These are phyloP conservation scores for Crithidia brevicula DNA, from an alignment of 208 protist species.

Conservation along the genomic window DNA sequence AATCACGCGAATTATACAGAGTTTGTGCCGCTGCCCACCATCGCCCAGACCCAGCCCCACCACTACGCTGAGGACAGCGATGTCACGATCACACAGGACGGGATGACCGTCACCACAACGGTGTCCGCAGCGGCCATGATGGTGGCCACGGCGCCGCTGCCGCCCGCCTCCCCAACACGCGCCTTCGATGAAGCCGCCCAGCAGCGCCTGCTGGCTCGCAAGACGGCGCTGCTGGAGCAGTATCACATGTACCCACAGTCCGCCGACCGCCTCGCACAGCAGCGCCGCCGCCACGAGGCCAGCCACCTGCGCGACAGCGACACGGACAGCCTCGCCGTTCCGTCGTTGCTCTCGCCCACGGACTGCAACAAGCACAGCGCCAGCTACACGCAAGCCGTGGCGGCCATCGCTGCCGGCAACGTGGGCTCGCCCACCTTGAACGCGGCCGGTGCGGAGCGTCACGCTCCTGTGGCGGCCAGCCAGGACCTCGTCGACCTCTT, in stretches of 20 bases:
- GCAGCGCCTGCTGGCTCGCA: conserved; percentile 18
- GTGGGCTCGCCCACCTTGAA: neutral
- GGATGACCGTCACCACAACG: conserved; percentile 8
- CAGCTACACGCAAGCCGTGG: conserved; percentile 4
- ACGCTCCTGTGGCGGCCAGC: conserved; percentile 26
- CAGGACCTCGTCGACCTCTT: conserved; percentile 54
- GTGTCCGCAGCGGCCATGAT: conserved; percentile 18
- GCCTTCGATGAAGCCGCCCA: conserved; percentile 8
- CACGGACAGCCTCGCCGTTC: neutral
- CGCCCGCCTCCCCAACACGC: neutral
- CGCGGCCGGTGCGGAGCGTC: neutral
- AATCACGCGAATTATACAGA: conserved; percentile 25
- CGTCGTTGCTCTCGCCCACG: conserved; percentile 12
- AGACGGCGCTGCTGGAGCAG: conserved; percentile 22
- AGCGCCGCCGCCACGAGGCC: conserved; percentile 5
- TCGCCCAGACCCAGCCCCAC: neutral
- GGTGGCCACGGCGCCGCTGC: neutral
- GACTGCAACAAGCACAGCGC: conserved; percentile 27
- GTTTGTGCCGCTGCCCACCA: conserved; percentile 26
- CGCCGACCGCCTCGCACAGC: neutral
- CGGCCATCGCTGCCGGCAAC: neutral
- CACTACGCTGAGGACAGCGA: neutral
- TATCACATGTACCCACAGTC: conserved; percentile 27
- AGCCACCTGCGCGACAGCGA: conserved; percentile 13
- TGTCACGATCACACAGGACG: neutral